Conservation (phyloP, 495 filamentous ascomycete species). For the Staphylotrichum tortipilum region DNA sequence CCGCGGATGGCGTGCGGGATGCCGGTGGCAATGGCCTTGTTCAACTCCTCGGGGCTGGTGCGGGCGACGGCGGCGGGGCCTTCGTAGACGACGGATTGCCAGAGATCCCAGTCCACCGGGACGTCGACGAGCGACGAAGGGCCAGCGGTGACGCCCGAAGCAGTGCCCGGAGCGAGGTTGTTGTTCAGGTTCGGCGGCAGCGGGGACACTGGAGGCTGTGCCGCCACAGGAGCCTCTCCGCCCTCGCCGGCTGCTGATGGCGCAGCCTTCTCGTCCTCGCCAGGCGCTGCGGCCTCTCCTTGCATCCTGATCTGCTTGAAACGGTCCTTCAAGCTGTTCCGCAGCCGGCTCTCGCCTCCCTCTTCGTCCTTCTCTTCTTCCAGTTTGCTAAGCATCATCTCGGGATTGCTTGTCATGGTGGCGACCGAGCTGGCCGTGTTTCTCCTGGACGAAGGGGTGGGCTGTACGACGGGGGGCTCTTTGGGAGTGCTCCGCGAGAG, state of each 20-base stretch:
- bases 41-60: slow-evolving; percentile 79
- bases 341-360: slow-evolving; percentile 31
- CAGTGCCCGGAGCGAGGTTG: slow-evolving; percentile 71
- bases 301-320: slow-evolving; percentile 77
- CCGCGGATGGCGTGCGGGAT: slow-evolving; percentile 92
- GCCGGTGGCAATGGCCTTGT: slow-evolving; percentile 80
- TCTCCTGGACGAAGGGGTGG: slow-evolving; percentile 41
- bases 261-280: slow-evolving; percentile 41
- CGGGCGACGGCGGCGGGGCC: slow-evolving; percentile 78
- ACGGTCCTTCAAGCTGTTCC: slow-evolving; percentile 71
- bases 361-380: slow-evolving; percentile 57
- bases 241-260: slow-evolving; percentile 46
- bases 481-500: slow-evolving; percentile 64
- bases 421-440: slow-evolving; percentile 70
- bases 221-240: slow-evolving; percentile 31
- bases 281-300: slow-evolving; percentile 56
- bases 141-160: slow-evolving; percentile 62
- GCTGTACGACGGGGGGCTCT: slow-evolving; percentile 51
- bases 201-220: slow-evolving; percentile 40
- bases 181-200: slow-evolving; percentile 42
- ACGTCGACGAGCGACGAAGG: slow-evolving; percentile 58
- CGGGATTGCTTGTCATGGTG: slow-evolving; percentile 63
- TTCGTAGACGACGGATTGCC: slow-evolving; percentile 92
- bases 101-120: slow-evolving; percentile 91
- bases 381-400: slow-evolving; percentile 61